A percentile compares a stretch with the other conserved stretches of the same genome.
phyloP scores from a whole-genome alignment of 2,329 filamentous ascomycete genomes.

The Trichoderma atrobrunneum region DNA sequence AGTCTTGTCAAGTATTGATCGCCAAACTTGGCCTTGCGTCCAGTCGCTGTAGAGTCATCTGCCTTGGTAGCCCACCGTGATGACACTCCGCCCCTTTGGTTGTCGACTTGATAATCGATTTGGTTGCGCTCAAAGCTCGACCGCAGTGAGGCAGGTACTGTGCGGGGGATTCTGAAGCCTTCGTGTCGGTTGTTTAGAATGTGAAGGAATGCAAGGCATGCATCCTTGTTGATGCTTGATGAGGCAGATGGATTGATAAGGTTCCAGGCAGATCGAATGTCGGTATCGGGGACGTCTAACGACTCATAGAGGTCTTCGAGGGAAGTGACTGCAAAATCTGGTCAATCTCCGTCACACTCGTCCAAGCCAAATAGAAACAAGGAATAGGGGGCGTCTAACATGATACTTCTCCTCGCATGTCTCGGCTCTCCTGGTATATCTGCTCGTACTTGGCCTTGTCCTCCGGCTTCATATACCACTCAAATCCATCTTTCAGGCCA shows the following conservation, averaged over 20 bases:
- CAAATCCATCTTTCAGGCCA: conserved; percentile 92
- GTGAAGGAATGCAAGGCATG: conserved; percentile 89
- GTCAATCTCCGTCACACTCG: conserved; percentile 14
- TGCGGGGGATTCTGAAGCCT: conserved; percentile 88
- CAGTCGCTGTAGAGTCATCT: conserved; percentile 77
- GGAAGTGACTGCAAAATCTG: conserved; percentile 59
- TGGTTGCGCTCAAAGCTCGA: conserved; percentile 91
- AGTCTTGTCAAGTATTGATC: conserved; percentile 93
- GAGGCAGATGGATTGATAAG: conserved; percentile 88
- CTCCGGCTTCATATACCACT: conserved; percentile 96
- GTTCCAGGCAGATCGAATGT: conserved; percentile 93
- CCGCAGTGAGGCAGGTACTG: conserved; percentile 85
- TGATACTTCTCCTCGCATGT: conserved; percentile 78
- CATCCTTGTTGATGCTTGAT: conserved; percentile 87
- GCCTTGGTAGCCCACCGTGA: conserved; percentile 77
- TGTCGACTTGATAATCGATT: conserved; percentile 93
- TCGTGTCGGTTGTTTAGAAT: conserved; percentile 96
- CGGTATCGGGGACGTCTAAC: conserved; percentile 69
- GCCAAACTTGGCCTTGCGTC: conserved; percentile 94
- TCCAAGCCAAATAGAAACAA: background rate
- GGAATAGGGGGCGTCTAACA: conserved; percentile 49
- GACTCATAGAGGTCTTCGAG: conserved; percentile 83
- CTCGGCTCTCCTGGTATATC: conserved; percentile 91
- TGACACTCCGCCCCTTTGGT: conserved; percentile 59
- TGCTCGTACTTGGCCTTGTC: conserved; percentile 96